phyloP scores from a whole-genome alignment of 2,329 filamentous ascomycete species.

The Claviceps africana region DNA sequence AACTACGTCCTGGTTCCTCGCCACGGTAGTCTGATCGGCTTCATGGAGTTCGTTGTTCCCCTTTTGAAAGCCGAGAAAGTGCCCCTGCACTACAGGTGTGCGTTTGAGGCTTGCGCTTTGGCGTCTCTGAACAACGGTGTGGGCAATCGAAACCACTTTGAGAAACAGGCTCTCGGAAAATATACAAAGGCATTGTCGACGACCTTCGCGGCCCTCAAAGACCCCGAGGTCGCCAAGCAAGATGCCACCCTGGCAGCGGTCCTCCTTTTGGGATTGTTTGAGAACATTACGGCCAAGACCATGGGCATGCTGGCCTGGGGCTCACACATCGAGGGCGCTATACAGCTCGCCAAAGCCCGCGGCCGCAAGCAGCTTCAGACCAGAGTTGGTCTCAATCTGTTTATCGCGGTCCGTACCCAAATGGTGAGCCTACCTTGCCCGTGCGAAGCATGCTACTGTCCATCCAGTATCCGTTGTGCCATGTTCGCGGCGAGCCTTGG shows the following conservation, averaged over 20 bases:
- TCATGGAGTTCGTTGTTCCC: conserved; percentile 45
- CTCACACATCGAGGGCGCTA: conserved; percentile 50
- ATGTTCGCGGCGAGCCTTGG: too few relatives aligned
- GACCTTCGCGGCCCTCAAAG: conserved; percentile 38
- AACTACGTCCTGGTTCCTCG: conserved; percentile 45
- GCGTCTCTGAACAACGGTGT: conserved; percentile 41
- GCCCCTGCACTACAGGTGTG: conserved; percentile 35
- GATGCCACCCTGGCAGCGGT: conserved; percentile 47
- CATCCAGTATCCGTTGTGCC: not conserved
- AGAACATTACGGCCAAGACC: conserved; percentile 43
- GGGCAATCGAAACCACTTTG: conserved; percentile 19
- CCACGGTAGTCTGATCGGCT: conserved; percentile 36
- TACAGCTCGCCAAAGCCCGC: conserved; percentile 43
- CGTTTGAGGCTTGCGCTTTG: conserved; percentile 46
- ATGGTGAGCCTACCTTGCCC: conserved; percentile 29
- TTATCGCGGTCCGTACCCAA: conserved; percentile 45
- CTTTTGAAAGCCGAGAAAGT: conserved; percentile 32
- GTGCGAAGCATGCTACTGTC: not conserved
- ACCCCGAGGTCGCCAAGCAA: conserved; percentile 33
- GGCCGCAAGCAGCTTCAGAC: conserved; percentile 41
- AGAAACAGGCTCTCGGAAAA: conserved; percentile 30
- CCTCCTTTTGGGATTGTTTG: conserved; percentile 45
- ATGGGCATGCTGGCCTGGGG: conserved; percentile 45
- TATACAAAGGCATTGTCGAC: conserved; percentile 41
- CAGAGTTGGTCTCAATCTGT: conserved; percentile 38